Evolutionary conservation across 2,329 filamentous ascomycete species (phyloP).

Genomic region (Xylariales sp.): DNA sequence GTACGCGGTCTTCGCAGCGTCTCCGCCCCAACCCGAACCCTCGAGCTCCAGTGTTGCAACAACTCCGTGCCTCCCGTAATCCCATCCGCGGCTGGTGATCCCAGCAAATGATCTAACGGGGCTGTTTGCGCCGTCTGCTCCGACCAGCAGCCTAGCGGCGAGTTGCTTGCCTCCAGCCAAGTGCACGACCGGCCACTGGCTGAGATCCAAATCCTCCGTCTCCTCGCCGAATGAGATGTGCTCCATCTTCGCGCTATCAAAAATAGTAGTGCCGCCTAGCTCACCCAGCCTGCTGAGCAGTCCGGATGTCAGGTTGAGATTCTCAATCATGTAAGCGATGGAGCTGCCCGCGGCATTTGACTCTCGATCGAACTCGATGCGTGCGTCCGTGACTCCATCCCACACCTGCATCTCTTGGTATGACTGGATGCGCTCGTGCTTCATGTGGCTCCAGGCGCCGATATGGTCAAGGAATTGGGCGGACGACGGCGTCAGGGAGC

Average conservation of each 20-base stretch:
- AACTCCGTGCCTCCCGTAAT: slow-evolving; percentile 85
- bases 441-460: slow-evolving; percentile 79
- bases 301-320: slow-evolving; percentile 78
- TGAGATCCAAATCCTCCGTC: slow-evolving; percentile 67
- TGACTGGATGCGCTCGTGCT: slow-evolving; percentile 69
- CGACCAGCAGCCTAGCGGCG: slow-evolving; percentile 79
- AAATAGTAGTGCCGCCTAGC: slow-evolving; percentile 63
- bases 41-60: slow-evolving; percentile 82
- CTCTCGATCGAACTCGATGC: slow-evolving; percentile 83
- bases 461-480: slow-evolving; percentile 78
- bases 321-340: slow-evolving; percentile 97
- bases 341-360: slow-evolving; percentile 42
- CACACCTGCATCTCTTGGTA: slow-evolving; percentile 98
- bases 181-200: slow-evolving; percentile 81
- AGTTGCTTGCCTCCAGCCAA: slow-evolving; percentile 65
- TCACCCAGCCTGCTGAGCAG: slow-evolving; percentile 69
- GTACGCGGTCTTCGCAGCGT: slow-evolving; percentile 71
- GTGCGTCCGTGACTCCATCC: slow-evolving; percentile 85
- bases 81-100: slow-evolving; percentile 85
- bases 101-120: slow-evolving; percentile 86
- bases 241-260: slow-evolving; percentile 74
- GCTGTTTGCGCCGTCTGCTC: slow-evolving; percentile 92
- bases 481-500: slow-evolving; percentile 86
- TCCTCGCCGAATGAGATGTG: slow-evolving; percentile 72
- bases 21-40: slow-evolving; percentile 49